Conservation (phyloP, 2,329 filamentous ascomycete species). For the Aspergillus ruber region DNA sequence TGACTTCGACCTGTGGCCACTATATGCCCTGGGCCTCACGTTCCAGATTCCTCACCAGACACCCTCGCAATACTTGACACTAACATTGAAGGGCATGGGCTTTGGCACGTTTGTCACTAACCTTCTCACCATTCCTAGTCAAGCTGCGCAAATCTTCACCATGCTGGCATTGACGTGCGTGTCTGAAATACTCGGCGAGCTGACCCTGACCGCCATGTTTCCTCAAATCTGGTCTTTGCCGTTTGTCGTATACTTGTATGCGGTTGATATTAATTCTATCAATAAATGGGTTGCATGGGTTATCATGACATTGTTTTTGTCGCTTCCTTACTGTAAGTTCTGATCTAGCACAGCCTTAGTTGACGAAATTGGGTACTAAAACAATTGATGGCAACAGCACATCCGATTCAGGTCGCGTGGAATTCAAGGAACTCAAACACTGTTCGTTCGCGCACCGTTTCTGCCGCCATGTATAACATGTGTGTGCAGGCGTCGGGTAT, state of each 20-base stretch:
- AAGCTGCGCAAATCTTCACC: slow-evolving; percentile 29
- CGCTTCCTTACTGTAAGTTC: too few relatives aligned
- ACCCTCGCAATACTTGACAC: slow-evolving; percentile 50
- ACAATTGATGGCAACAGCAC: slow-evolving; percentile 10
- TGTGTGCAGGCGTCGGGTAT: neutral
- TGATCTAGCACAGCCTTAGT: too few relatives aligned
- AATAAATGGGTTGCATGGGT: slow-evolving; percentile 46
- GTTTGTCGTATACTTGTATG: slow-evolving; percentile 48
- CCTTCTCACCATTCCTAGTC: slow-evolving; percentile 53
- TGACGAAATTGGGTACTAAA: too few relatives aligned
- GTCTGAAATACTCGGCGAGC: slow-evolving; percentile 42
- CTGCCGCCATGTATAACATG: slow-evolving; percentile 55
- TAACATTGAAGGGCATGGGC: slow-evolving; percentile 52
- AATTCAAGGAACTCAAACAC: slow-evolving; percentile 58
- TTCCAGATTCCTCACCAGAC: slow-evolving; percentile 51
- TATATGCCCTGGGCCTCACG: slow-evolving; percentile 48
- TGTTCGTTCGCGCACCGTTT: slow-evolving; percentile 57
- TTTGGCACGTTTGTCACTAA: slow-evolving; percentile 59
- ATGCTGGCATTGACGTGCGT: slow-evolving; percentile 41
- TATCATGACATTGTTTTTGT: slow-evolving; percentile 39
- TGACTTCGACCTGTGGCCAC: slow-evolving; percentile 57
- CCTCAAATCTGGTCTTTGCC: slow-evolving; percentile 57
- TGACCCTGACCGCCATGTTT: slow-evolving; percentile 42
- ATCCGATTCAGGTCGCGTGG: slow-evolving; percentile 56
- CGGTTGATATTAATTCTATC: slow-evolving; percentile 35